phyloP scores from a whole-genome alignment of 2,329 filamentous ascomycete species.

The Penicillium sp. region DNA sequence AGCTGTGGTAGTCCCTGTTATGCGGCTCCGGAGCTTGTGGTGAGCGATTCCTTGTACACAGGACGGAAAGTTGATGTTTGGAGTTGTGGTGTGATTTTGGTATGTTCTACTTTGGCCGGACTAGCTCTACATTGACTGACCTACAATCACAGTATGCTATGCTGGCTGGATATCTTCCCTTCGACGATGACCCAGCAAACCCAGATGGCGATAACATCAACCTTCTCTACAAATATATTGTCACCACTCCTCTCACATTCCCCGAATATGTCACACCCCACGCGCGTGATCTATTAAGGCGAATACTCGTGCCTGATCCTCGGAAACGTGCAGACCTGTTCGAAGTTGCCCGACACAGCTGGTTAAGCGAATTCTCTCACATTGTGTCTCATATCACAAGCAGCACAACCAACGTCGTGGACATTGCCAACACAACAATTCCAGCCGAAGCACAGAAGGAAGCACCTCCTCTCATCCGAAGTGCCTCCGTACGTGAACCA shows the following conservation, averaged over 20 bases:
- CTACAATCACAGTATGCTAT: slow-evolving; percentile 78
- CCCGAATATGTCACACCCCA: slow-evolving; percentile 98
- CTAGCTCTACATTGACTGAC: neutral
- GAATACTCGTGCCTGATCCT: slow-evolving; percentile 93
- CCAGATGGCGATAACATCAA: slow-evolving; percentile 99
- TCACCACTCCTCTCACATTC: slow-evolving; percentile 93
- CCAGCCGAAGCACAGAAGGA: slow-evolving; percentile 57
- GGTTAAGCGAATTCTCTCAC: slow-evolving; percentile 96
- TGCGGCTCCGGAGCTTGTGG: slow-evolving; percentile 92
- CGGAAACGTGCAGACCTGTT: slow-evolving; percentile 94
- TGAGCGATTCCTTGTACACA: slow-evolving; percentile 96
- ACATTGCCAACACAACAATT: slow-evolving; percentile 79
- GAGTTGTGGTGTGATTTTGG: slow-evolving; percentile 98
- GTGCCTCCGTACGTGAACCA: slow-evolving; percentile 87
- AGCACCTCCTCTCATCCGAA: slow-evolving; percentile 69
- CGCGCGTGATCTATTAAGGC: slow-evolving; percentile 84
- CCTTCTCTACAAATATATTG: slow-evolving; percentile 97
- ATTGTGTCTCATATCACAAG: slow-evolving; percentile 97
- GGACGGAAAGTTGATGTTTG: slow-evolving; percentile 98
- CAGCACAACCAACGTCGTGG: slow-evolving; percentile 81
- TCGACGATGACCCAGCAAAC: slow-evolving; percentile 97
- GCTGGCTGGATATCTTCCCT: slow-evolving; percentile 95
- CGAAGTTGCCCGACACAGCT: slow-evolving; percentile 95
- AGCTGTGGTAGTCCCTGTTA: slow-evolving; percentile 98
- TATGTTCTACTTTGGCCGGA: slow-evolving; percentile 50